Conservation (phyloP, 495 filamentous ascomycete species). For the Neurospora hispaniola region DNA sequence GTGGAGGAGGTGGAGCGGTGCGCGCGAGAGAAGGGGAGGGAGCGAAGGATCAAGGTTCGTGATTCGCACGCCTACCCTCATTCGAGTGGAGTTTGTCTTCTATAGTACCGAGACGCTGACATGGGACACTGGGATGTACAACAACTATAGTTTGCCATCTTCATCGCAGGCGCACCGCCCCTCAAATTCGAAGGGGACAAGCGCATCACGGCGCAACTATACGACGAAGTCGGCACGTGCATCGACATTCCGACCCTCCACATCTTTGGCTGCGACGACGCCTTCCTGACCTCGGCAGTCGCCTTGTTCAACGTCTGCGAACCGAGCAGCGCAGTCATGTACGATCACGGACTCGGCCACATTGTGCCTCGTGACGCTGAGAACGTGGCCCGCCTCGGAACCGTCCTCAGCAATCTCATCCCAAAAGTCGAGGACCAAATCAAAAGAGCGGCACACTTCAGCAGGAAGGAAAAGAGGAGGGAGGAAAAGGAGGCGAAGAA, state of each 20-base stretch:
- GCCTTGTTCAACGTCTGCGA: constrained; percentile 49
- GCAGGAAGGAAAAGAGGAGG: not conserved
- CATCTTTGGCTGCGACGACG: constrained; percentile 46
- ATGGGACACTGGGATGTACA: not conserved
- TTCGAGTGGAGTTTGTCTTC: too few species aligned
- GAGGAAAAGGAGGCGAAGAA: not conserved
- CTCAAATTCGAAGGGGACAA: constrained; percentile 27
- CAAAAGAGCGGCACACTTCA: not conserved
- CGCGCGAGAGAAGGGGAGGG: constrained; percentile 23
- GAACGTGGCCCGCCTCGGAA: constrained; percentile 32
- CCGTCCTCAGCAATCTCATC: constrained; percentile 18
- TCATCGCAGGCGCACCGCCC: constrained; percentile 45
- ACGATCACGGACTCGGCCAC: constrained; percentile 48
- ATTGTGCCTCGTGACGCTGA: constrained; percentile 40
- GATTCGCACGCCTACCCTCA: not conserved
- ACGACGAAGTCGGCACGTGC: constrained; percentile 35
- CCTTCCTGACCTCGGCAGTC: constrained; percentile 40
- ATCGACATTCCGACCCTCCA: constrained; percentile 47
- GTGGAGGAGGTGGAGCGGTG: constrained; percentile 35
- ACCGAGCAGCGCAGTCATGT: constrained; percentile 35
- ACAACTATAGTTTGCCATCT: constrained; percentile 34
- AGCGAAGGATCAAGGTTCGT: constrained; percentile 35
- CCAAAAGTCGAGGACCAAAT: constrained; percentile 18
- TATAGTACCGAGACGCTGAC: not conserved
- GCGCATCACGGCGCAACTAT: constrained; percentile 25